phyloP scores from a whole-genome alignment of 805 yeast species.

The Wickerhamomyces queroliae region DNA sequence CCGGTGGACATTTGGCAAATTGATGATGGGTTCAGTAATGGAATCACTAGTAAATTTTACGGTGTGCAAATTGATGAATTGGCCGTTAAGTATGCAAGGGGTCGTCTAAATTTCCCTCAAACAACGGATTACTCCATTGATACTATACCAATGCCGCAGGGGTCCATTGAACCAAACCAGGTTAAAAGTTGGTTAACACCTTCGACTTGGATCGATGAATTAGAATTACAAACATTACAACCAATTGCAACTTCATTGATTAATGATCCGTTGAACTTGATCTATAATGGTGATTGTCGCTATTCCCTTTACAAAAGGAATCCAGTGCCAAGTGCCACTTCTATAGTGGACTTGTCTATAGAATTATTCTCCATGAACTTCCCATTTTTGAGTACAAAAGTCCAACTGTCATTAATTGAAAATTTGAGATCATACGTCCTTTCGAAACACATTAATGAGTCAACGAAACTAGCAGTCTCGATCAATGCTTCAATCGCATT shows the following conservation, averaged over 20 bases:
- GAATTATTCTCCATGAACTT: conserved; percentile 69
- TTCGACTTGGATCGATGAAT: conserved; percentile 28
- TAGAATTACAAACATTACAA: conserved; percentile 26
- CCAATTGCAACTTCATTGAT: conserved; percentile 36
- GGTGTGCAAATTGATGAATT: conserved; percentile 32
- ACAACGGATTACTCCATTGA: conserved; percentile 15
- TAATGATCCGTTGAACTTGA: conserved; percentile 32
- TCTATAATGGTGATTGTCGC: conserved; percentile 12
- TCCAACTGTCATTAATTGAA: conserved; percentile 86
- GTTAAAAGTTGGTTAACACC: conserved; percentile 26
- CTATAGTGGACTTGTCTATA: conserved; percentile 71
- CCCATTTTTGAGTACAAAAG: conserved; percentile 65
- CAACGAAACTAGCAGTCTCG: conserved; percentile 41
- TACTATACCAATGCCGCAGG: conserved; percentile 10
- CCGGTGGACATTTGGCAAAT: conserved; percentile 12
- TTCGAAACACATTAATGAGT: conserved; percentile 28
- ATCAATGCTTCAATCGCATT: conserved; percentile 63
- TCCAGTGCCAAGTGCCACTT: conserved; percentile 40
- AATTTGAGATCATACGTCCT: conserved; percentile 56
- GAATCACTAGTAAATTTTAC: conserved; percentile 45
- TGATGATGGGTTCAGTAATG: conserved; percentile 41
- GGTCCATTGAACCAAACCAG: conserved; percentile 25
- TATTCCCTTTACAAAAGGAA: conserved; percentile 29
- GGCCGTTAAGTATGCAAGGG: conserved; percentile 10
- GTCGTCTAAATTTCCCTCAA: not conserved